Percentiles rank a stretch among this genome's conserved stretches.
phyloP scores from a whole-genome alignment of 2,329 filamentous ascomycete genomes.

The Microdochium bolleyi region DNA sequence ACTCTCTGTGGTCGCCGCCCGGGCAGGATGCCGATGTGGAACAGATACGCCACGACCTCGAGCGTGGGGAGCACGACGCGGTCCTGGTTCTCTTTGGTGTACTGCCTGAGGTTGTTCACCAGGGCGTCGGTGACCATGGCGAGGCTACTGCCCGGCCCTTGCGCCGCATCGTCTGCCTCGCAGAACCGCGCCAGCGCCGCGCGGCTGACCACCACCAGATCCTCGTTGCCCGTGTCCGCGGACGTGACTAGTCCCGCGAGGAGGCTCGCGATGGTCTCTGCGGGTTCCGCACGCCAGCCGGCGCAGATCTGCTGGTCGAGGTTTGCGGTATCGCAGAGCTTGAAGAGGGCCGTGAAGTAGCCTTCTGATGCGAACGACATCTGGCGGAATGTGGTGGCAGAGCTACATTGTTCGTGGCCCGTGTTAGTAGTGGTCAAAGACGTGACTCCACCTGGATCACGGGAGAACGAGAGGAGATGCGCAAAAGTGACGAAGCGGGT shows the following conservation, averaged over 20 bases:
- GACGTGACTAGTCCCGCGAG: slow-evolving; percentile 64
- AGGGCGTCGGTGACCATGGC: slow-evolving; percentile 42
- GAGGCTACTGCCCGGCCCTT: slow-evolving; percentile 20
- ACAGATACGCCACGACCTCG: slow-evolving; percentile 69
- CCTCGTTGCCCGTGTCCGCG: slow-evolving; percentile 70
- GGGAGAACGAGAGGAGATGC: neutral
- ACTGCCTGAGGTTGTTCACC: slow-evolving; percentile 38
- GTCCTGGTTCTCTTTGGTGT: slow-evolving; percentile 49
- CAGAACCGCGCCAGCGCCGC: slow-evolving; percentile 54
- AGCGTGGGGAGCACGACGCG: slow-evolving; percentile 67
- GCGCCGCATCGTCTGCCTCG: slow-evolving; percentile 9
- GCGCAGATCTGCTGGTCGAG: slow-evolving; percentile 27
- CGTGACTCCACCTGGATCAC: too few species aligned
- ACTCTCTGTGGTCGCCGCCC: neutral
- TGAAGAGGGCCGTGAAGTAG: slow-evolving; percentile 51
- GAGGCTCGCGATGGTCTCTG: slow-evolving; percentile 41
- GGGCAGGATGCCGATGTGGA: slow-evolving; percentile 50
- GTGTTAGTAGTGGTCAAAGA: slow-evolving; percentile 13
- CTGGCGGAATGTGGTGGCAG: slow-evolving; percentile 22
- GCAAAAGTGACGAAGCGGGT: slow-evolving; percentile 1
- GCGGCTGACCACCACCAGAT: slow-evolving; percentile 62
- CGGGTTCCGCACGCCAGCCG: slow-evolving; percentile 20
- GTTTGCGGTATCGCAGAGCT: slow-evolving; percentile 28
- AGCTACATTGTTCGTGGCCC: slow-evolving; percentile 15
- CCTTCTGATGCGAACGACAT: slow-evolving; percentile 47